phyloP scores from a whole-genome alignment of 1,284 basidiomycete genomes.

The Golubevia sp. region DNA sequence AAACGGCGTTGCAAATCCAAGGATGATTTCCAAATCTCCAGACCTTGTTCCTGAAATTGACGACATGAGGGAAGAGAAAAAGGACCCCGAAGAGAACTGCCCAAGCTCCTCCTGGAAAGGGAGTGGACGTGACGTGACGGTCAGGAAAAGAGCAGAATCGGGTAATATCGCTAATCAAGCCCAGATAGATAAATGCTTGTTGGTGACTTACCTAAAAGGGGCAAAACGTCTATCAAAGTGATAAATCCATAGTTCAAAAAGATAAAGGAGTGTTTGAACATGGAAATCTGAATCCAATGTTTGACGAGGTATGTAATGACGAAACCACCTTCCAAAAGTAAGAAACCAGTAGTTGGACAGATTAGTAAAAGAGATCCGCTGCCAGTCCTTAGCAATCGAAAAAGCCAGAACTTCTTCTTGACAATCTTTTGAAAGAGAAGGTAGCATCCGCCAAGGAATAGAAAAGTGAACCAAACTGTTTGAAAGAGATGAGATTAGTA shows the following conservation, averaged over 20 bases:
- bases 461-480: neutral
- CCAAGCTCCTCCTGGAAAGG: neutral
- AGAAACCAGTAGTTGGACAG: neutral
- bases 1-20: neutral
- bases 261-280: neutral
- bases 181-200: too few relatives aligned
- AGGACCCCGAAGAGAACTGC: neutral
- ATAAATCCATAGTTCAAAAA: neutral
- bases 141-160: too few relatives aligned
- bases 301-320: neutral
- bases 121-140: too few relatives aligned
- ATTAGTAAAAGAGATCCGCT: neutral
- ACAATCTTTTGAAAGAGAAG: neutral
- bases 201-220: too few relatives aligned
- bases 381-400: neutral
- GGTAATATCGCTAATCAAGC: too few relatives aligned
- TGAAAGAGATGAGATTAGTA: neutral
- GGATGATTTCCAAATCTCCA: neutral
- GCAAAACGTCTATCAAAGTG: neutral
- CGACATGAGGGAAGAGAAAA: neutral
- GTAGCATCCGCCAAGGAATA: neutral
- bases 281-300: neutral
- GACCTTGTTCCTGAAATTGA: neutral
- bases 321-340: neutral
- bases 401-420: neutral